phyloP scores from a whole-genome alignment of 2,329 filamentous ascomycete genomes.

The Diaporthe sp. region DNA sequence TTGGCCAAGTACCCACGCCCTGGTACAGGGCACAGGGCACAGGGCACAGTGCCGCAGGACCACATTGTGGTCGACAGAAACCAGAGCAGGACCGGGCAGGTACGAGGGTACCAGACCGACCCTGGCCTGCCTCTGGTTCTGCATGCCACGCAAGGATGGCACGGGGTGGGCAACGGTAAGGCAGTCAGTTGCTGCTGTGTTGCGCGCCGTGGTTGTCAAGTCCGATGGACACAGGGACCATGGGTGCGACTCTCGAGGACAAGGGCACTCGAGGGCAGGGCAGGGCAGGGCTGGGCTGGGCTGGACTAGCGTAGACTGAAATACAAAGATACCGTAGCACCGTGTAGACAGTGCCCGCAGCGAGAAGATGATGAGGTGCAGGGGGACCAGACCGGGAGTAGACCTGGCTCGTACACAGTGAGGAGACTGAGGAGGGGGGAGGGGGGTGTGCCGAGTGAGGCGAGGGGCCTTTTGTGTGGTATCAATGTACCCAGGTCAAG shows the following conservation, averaged over 20 bases:
- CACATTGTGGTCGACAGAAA: conserved; percentile 23
- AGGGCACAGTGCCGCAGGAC: conserved; percentile 32
- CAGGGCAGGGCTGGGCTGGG: conserved; percentile 7
- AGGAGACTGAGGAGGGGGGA: not conserved
- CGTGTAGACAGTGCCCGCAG: conserved; percentile 12
- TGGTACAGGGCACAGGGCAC: conserved; percentile 32
- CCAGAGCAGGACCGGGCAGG: not conserved
- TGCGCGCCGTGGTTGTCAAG: not conserved
- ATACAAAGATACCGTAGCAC: not conserved
- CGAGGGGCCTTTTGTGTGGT: conserved; percentile 15
- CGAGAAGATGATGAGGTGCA: conserved; percentile 21
- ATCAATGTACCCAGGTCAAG: conserved; percentile 1
- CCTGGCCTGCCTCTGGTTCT: not conserved
- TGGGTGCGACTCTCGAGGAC: not conserved
- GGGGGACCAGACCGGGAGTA: not conserved
- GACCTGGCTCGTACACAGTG: conserved; percentile 5
- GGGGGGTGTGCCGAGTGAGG: not conserved
- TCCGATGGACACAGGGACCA: not conserved
- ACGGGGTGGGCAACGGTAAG: conserved; percentile 28
- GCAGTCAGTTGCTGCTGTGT: conserved; percentile 19
- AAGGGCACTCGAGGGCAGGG: not conserved
- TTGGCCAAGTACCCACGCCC: conserved; percentile 17
- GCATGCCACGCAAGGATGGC: not conserved
- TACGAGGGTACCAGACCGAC: conserved; percentile 12
- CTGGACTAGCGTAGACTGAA: not conserved